These are phyloP conservation scores for Alternaria atra DNA, from an alignment of 2,329 filamentous ascomycete genomes.

Conservation along the genomic window DNA sequence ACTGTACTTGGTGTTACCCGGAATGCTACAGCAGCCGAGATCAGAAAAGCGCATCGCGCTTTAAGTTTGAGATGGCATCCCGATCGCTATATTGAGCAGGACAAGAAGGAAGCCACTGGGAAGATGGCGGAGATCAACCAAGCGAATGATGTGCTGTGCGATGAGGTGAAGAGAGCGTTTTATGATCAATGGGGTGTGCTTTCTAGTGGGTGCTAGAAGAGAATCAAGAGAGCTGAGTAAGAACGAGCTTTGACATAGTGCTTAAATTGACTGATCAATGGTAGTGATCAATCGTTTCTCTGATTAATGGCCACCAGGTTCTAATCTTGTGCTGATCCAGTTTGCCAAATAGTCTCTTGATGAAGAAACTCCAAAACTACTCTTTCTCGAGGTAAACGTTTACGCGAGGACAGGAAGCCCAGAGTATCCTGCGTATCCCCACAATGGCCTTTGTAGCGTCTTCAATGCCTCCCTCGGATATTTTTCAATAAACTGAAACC, in stretches of 20 bases:
- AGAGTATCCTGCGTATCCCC: not conserved
- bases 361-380: not conserved
- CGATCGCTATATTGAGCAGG: constrained; percentile 58
- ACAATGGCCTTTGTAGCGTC: not conserved
- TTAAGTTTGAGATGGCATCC: constrained; percentile 95
- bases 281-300: too few species aligned
- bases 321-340: not conserved
- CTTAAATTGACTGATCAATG: not conserved
- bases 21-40: constrained; percentile 76
- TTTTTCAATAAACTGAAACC: not conserved
- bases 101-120: constrained; percentile 26
- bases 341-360: too few species aligned
- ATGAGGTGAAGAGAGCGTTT: constrained; percentile 17
- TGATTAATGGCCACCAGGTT: not conserved
- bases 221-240: not conserved
- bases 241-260: not conserved
- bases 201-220: not conserved
- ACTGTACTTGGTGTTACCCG: constrained; percentile 80
- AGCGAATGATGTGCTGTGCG: constrained; percentile 28
- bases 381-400: not conserved
- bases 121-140: constrained; percentile 36
- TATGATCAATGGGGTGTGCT: constrained; percentile 29
- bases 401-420: not conserved
- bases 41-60: constrained; percentile 96
- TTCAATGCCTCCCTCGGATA: not conserved